Evolutionary conservation across 768 basidiomycete species (phyloP).

Genomic region (Pulveroboletus sp.): DNA sequence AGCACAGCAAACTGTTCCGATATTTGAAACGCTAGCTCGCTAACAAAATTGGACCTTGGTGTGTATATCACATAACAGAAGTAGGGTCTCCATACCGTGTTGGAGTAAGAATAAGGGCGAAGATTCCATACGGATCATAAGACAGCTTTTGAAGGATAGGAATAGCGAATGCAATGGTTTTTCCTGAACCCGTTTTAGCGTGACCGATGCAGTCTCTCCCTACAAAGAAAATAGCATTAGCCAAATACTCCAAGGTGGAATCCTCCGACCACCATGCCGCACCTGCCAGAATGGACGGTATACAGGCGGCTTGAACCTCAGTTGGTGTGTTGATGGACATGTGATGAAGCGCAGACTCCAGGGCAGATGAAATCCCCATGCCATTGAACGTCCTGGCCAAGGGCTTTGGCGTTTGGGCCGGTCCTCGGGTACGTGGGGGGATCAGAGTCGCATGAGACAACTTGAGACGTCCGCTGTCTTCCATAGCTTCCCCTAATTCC

Average conservation of each 20-base stretch:
- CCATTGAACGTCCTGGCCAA: conserved; percentile 42
- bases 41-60: conserved; percentile 27
- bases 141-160: conserved; percentile 90
- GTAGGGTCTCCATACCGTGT: conserved; percentile 60
- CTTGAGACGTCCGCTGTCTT: conserved; percentile 17
- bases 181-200: conserved; percentile 96
- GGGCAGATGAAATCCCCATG: conserved; percentile 53
- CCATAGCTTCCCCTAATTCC: background rate
- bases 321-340: conserved; percentile 89
- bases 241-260: background rate
- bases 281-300: conserved; percentile 82
- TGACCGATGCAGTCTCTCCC: conserved; percentile 97
- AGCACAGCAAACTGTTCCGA: conserved; percentile 93
- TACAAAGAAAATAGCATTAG: conserved; percentile 26
- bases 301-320: conserved; percentile 84
- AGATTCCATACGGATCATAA: conserved; percentile 90
- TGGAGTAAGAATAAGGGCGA: conserved; percentile 88
- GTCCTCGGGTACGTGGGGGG: conserved; percentile 5
- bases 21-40: conserved; percentile 96
- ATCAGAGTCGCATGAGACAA: conserved; percentile 20
- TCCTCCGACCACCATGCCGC: conserved; percentile 5
- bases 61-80: background rate
- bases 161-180: conserved; percentile 95
- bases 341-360: conserved; percentile 60
- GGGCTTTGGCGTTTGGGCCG: conserved; percentile 5